Evolutionary conservation across 1,284 basidiomycete genomes (phyloP).

Genomic region (Tilletia caries): DNA sequence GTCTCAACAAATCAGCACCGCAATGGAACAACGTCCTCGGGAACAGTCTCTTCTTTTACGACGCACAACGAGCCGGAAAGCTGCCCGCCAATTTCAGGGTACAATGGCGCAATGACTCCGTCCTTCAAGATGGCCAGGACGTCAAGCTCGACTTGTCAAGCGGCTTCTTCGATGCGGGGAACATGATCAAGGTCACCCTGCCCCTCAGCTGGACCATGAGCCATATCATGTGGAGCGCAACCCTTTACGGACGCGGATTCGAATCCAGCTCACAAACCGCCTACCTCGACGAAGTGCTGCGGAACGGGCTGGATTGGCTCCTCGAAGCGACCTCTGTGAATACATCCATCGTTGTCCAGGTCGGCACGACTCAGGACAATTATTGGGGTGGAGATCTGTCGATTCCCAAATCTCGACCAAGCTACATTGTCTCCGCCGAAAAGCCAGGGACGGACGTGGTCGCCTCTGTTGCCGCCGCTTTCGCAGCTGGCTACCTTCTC

Average conservation of each 20-base stretch:
- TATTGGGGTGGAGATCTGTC: conserved; percentile 84
- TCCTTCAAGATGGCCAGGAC: conserved; percentile 71
- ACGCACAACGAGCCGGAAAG: conserved; percentile 78
- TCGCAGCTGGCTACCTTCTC: conserved; percentile 76
- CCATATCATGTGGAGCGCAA: conserved; percentile 80
- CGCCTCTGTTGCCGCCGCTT: conserved; percentile 75
- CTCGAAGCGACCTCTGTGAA: conserved; percentile 80
- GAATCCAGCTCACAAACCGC: conserved; percentile 76
- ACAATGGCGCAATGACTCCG: conserved; percentile 78
- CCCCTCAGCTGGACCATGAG: conserved; percentile 70
- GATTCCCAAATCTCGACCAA: conserved; percentile 71
- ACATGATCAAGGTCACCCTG: conserved; percentile 69
- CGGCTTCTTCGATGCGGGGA: conserved; percentile 82
- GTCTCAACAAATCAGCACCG: conserved; percentile 16
- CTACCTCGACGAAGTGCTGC: conserved; percentile 70
- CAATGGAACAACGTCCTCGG: conserved; percentile 80
- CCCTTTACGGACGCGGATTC: conserved; percentile 77
- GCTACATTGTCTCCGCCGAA: conserved; percentile 72
- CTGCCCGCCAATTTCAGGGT: conserved; percentile 71
- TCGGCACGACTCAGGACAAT: conserved; percentile 66
- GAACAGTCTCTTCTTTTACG: conserved; percentile 80
- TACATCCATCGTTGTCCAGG: conserved; percentile 72
- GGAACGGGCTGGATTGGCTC: conserved; percentile 87
- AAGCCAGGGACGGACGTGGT: conserved; percentile 83
- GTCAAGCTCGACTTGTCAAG: conserved; percentile 72